Conservation (phyloP, 148 eudicot species). For the Cornus florida region DNA sequence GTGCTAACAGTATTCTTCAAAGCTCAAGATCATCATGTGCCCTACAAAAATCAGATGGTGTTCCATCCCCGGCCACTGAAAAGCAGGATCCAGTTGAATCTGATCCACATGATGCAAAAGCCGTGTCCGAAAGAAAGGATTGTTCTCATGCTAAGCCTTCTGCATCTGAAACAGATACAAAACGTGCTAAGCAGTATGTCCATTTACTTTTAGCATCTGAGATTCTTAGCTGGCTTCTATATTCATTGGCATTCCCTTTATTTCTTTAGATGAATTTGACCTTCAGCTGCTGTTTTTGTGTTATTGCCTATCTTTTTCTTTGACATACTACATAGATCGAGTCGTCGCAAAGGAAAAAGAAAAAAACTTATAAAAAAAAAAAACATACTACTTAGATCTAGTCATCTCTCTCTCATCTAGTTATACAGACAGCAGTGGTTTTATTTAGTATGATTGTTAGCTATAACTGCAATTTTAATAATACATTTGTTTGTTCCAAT, state of each 20-base stretch:
- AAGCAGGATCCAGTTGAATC: conserved; percentile 51
- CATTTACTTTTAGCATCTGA: background rate
- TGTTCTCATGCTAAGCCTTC: conserved; percentile 40
- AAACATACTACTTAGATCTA: background rate
- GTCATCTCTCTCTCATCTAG: background rate
- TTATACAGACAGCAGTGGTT: background rate
- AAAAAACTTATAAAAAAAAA: too few relatives aligned
- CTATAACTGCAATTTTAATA: background rate
- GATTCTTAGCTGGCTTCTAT: background rate
- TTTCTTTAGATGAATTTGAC: background rate
- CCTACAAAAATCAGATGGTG: conserved; percentile 40
- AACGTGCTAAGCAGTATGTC: conserved; percentile 89
- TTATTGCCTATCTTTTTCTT: background rate
- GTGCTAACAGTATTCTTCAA: conserved; percentile 40
- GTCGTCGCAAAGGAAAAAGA: background rate
- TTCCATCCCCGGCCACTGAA: conserved; percentile 36
- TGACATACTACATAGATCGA: background rate
- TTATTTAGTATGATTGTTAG: background rate
- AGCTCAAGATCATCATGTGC: conserved; percentile 34
- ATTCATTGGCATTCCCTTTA: background rate
- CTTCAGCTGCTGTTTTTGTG: background rate
- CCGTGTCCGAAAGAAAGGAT: conserved; percentile 59
- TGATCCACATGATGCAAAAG: conserved; percentile 54
- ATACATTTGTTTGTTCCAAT: too few relatives aligned
- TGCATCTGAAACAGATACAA: conserved; percentile 71